Evolutionary conservation across 306 rosid genomes (phyloP).

Genomic region (Coriaria nepalensis): DNA sequence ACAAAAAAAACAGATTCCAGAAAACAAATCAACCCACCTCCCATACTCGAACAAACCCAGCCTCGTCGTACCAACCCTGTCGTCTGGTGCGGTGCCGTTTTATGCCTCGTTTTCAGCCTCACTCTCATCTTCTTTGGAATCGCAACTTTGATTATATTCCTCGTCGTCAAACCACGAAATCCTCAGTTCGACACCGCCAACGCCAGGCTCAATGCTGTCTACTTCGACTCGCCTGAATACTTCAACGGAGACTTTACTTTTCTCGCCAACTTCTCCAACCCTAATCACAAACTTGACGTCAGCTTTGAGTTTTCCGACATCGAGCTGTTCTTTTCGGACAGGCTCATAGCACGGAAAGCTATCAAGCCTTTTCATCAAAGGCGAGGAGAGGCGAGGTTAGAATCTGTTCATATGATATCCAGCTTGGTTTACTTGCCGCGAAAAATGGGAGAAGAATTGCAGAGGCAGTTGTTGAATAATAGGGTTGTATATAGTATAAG

Average conservation of each 20-base stretch:
- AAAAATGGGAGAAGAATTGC: conserved; percentile 54
- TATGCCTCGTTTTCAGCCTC: conserved; percentile 71
- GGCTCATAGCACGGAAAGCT: conserved; percentile 52
- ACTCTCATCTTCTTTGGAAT: conserved; percentile 68
- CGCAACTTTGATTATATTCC: conserved; percentile 51
- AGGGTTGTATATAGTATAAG: conserved; percentile 42
- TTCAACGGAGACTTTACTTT: conserved; percentile 70
- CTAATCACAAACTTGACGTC: conserved; percentile 45
- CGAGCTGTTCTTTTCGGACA: conserved; percentile 55
- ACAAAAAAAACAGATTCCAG: conserved; percentile 12
- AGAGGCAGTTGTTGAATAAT: conserved; percentile 53
- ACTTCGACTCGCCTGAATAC: conserved; percentile 64
- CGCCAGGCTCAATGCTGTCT: conserved; percentile 57
- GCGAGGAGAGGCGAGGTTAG: conserved; percentile 44
- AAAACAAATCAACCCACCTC: conserved; percentile 21
- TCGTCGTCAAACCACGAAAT: conserved; percentile 46
- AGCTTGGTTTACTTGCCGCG: conserved; percentile 74
- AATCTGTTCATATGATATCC: conserved; percentile 51
- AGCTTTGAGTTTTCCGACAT: conserved; percentile 47
- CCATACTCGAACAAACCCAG: conserved; percentile 23
- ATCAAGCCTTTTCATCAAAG: conserved; percentile 51
- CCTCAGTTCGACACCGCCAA: conserved; percentile 65
- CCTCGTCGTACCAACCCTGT: conserved; percentile 56
- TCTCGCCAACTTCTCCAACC: conserved; percentile 78
- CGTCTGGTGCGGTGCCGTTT: conserved; percentile 55